Evolutionary conservation across 2,329 filamentous ascomycete genomes (phyloP).

Genomic region (Lecanicillium sp.): DNA sequence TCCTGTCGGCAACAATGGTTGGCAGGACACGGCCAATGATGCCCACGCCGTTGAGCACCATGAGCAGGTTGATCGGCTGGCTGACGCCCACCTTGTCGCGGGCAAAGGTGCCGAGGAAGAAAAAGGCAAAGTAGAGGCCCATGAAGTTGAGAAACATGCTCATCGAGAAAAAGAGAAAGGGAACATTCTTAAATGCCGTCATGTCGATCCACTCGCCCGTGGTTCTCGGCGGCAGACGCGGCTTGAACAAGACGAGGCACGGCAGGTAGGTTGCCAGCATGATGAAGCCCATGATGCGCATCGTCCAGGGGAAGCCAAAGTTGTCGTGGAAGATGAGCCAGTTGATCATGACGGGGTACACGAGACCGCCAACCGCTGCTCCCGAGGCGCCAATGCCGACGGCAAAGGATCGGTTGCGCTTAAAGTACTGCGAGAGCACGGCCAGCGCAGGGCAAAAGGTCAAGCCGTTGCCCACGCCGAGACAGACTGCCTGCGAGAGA

Average conservation of each 20-base stretch:
- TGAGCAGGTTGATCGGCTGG: constrained; percentile 16
- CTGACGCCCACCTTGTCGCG: constrained; percentile 21
- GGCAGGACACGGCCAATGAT: constrained; percentile 41
- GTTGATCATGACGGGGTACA: constrained; percentile 42
- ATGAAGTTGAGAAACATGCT: constrained; percentile 27
- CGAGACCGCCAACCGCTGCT: constrained; percentile 44
- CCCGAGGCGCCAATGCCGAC: constrained; percentile 53
- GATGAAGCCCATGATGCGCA: constrained; percentile 39
- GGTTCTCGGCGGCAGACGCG: constrained; percentile 30
- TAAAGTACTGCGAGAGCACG: constrained; percentile 56
- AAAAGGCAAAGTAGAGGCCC: constrained; percentile 34
- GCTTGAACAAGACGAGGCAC: constrained; percentile 29
- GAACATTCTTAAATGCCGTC: constrained; percentile 32
- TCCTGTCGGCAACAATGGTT: constrained; percentile 37
- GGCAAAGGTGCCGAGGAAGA: constrained; percentile 42
- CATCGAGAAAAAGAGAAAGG: constrained; percentile 25
- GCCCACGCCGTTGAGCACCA: constrained; percentile 42
- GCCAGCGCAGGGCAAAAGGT: constrained; percentile 51
- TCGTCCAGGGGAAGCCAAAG: constrained; percentile 49
- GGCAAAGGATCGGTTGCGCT: constrained; percentile 43
- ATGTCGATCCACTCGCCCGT: constrained; percentile 34
- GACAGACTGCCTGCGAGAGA: constrained; percentile 39
- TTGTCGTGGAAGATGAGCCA: constrained; percentile 31
- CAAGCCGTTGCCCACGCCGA: constrained; percentile 45
- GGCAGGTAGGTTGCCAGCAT: constrained; percentile 31